These are phyloP conservation scores for Elaphomyces granulatus DNA, from an alignment of 495 filamentous ascomycete genomes.

Conservation along the genomic window DNA sequence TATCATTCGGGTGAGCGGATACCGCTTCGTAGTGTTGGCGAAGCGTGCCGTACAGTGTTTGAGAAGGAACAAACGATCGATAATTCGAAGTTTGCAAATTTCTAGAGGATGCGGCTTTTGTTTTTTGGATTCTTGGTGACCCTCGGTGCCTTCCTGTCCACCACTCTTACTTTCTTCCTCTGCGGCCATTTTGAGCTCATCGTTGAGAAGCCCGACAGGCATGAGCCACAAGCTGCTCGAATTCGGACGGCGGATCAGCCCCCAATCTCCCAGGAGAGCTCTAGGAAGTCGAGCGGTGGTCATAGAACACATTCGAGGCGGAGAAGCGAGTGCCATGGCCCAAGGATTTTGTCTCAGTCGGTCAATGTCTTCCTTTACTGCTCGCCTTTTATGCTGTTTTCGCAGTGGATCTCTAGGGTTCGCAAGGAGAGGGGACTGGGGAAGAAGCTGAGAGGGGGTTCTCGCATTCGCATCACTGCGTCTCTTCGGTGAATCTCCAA, in stretches of 20 bases:
- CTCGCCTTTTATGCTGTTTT: constrained; percentile 14
- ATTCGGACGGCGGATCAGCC: constrained; percentile 40
- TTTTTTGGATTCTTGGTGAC: background rate
- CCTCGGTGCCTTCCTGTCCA: background rate
- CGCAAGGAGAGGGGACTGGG: constrained; percentile 26
- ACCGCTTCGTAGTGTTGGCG: constrained; percentile 7
- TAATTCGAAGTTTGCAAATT: constrained; percentile 17
- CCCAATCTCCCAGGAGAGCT: constrained; percentile 50
- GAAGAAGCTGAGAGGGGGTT: constrained; percentile 27
- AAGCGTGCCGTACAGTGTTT: constrained; percentile 7
- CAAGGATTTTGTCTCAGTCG: constrained; percentile 27
- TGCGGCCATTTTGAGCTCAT: constrained; percentile 10
- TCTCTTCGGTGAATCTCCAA: too few species aligned
- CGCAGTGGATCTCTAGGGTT: constrained; percentile 8
- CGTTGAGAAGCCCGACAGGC: constrained; percentile 34
- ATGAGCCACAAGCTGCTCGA: constrained; percentile 42
- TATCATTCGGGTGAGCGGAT: constrained; percentile 13
- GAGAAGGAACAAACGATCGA: constrained; percentile 18
- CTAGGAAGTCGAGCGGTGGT: constrained; percentile 43
- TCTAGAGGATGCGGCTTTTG: constrained; percentile 2
- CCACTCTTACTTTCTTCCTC: background rate
- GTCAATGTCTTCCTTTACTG: constrained; percentile 30
- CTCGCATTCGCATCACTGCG: too few species aligned
- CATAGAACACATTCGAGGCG: constrained; percentile 44
- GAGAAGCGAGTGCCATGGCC: constrained; percentile 46